A percentile compares a stretch with the other conserved stretches of the same genome.
These are phyloP conservation scores for Aspergillus uvarum DNA, from an alignment of 2,329 filamentous ascomycete species.

Conservation along the genomic window DNA sequence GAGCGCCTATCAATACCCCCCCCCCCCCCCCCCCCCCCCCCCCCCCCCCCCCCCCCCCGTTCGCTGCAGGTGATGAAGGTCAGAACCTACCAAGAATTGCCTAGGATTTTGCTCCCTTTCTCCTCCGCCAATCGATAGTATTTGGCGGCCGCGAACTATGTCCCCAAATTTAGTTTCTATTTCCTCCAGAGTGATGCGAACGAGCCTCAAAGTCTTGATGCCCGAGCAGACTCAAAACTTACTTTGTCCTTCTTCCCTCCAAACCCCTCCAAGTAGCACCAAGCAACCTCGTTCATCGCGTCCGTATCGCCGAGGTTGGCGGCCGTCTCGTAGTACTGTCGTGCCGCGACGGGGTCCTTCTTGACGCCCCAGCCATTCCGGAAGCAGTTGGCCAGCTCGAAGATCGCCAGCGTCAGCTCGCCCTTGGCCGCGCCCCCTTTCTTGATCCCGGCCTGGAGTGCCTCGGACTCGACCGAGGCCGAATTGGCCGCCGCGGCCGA, in stretches of 20 bases:
- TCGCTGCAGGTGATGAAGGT: slow-evolving; percentile 11
- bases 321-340: slow-evolving; percentile 93
- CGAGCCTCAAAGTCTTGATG: slow-evolving; percentile 32
- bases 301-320: slow-evolving; percentile 95
- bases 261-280: slow-evolving; percentile 97
- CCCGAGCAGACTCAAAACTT: slow-evolving; percentile 45
- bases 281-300: slow-evolving; percentile 94
- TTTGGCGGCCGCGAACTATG: slow-evolving; percentile 64
- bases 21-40: not conserved
- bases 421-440: slow-evolving; percentile 94
- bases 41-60: not conserved
- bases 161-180: slow-evolving; percentile 13
- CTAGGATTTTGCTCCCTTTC: slow-evolving; percentile 83
- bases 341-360: slow-evolving; percentile 80
- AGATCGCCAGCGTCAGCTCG: slow-evolving; percentile 93
- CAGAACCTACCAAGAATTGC: slow-evolving; percentile 83
- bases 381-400: slow-evolving; percentile 76
- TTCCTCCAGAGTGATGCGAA: slow-evolving; percentile 24
- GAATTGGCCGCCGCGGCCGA: slow-evolving; percentile 87
- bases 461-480: slow-evolving; percentile 79
- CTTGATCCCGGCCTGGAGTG: slow-evolving; percentile 81
- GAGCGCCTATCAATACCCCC: slow-evolving; percentile 23
- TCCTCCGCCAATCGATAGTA: slow-evolving; percentile 91
- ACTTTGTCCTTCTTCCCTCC: slow-evolving; percentile 99
- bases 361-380: slow-evolving; percentile 90